A percentile compares a stretch with the other conserved stretches of the same genome.
Conservation (phyloP, 306 rosid genomes). For the Herpetospermum pedunculosum region DNA sequence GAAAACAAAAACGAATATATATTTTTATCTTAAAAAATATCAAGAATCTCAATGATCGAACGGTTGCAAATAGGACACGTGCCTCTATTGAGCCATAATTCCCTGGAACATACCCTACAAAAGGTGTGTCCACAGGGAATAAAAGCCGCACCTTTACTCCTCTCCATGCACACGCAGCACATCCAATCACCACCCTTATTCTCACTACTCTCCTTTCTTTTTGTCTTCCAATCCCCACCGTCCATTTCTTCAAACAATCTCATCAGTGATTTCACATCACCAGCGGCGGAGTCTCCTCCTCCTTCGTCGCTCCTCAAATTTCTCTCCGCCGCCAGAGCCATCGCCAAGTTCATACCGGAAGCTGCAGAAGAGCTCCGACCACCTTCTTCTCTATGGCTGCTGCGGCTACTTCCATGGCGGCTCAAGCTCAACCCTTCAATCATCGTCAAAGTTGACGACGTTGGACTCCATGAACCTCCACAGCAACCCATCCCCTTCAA, state of each 20-base stretch:
- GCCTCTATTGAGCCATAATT: conserved; percentile 16
- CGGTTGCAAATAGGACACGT: conserved; percentile 23
- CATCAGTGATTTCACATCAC: conserved; percentile 20
- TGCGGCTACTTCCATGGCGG: conserved; percentile 7
- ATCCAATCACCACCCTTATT: conserved; percentile 17
- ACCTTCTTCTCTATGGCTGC: background rate
- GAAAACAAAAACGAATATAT: background rate
- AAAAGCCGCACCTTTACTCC: conserved; percentile 24
- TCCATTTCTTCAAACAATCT: conserved; percentile 21
- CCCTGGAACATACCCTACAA: conserved; percentile 26
- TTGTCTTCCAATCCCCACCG: conserved; percentile 18
- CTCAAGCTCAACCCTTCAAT: background rate
- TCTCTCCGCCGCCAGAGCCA: conserved; percentile 28
- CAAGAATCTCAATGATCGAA: conserved; percentile 22
- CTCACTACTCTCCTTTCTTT: conserved; percentile 1
- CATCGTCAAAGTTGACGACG: conserved; percentile 15
- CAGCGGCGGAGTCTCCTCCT: conserved; percentile 14
- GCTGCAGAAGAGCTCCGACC: conserved; percentile 1
- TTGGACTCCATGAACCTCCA: conserved; percentile 17
- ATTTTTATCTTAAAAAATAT: conserved; percentile 5
- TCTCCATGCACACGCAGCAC: conserved; percentile 29
- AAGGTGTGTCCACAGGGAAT: conserved; percentile 27
- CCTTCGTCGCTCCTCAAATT: conserved; percentile 1
- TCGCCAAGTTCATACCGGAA: conserved; percentile 19
- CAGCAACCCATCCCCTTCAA: conserved; percentile 16